Evolutionary conservation across 2,329 filamentous ascomycete species (phyloP), one percentile per base, ranked within the genome.

Genomic region (Aspergillus aculeatus): DNA sequence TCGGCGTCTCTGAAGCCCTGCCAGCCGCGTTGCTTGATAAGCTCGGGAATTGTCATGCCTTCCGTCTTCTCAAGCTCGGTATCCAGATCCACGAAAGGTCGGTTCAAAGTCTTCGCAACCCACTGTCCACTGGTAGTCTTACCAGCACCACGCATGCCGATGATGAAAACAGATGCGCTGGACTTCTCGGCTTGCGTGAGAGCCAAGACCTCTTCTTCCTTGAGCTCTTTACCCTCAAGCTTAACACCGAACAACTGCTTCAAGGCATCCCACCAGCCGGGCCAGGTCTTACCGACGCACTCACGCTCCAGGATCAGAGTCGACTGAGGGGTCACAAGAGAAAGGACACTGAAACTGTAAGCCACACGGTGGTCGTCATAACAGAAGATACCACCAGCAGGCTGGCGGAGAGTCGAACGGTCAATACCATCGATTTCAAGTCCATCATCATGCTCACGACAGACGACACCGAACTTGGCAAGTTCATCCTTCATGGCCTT

Each of bases 321-420:
- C 0, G 91, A 84, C 7, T 85, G 77, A 1, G 90, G 88, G 0
- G 89, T 84, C 31, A 89, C 85, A 19, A 91, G 80, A 12, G 92
- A 86, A 16, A 99, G 81, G 6, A 99, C 92, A 66, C 92, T 95
- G 77, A 99, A 96, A 77, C 94, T 97, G 92, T 99, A 99, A 24
- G 95, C 95, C 12, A 99, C 92, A 61, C 95, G 90, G 74, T 99
- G 95, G 71, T 99, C 95, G 72, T 99, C 95, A 67, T 98, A 99
- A 78, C 94, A 98, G 78, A 90, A 89, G 48, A 99, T 84, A 31
- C 89, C 87, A 9, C 81, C 83, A n/a, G 79, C 74, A 1, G 90
- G 88, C 35, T 85, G 78, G 19, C 78, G 73, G 50, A 83, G 74
- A 5, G 81, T 75, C 47, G 82, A 73, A 48, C 84, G 80, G 35